Evolutionary conservation across 2,329 filamentous ascomycete genomes (phyloP).

Genomic region (Ceratocystis ficicola): DNA sequence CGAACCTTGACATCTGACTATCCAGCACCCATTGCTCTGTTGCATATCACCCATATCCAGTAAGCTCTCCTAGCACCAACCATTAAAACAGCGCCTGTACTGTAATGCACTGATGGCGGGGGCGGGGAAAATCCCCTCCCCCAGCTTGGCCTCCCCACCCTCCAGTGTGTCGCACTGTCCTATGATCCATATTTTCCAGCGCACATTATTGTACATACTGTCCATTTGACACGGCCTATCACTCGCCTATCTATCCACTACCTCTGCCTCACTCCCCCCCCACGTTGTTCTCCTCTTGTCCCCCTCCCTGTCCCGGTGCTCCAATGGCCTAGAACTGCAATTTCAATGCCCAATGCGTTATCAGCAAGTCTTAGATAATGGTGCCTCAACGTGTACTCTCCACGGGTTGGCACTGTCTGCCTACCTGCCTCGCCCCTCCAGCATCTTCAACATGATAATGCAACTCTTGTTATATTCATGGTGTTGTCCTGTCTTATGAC

Average conservation of each 20-base stretch:
- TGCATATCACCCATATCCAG: background rate
- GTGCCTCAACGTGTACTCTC: too few relatives aligned
- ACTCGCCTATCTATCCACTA: too few relatives aligned
- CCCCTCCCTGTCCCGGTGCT: too few relatives aligned
- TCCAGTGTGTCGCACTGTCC: slow-evolving; percentile 2
- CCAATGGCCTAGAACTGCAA: too few relatives aligned
- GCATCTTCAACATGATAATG: background rate
- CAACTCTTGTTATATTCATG: background rate
- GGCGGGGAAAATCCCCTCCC: slow-evolving; percentile 13
- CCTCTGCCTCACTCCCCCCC: too few relatives aligned
- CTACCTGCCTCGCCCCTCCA: too few relatives aligned
- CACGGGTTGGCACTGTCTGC: too few relatives aligned
- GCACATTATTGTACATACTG: background rate
- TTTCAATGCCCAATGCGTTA: too few relatives aligned
- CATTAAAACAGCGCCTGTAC: background rate
- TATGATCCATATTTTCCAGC: background rate
- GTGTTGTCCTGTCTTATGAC: background rate
- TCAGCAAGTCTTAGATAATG: too few relatives aligned
- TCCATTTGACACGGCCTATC: too few relatives aligned
- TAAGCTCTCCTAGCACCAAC: background rate
- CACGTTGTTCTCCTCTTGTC: too few relatives aligned
- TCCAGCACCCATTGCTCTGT: background rate
- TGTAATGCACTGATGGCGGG: slow-evolving; percentile 18
- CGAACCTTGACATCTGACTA: background rate
- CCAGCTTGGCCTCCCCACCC: background rate